A percentile compares a stretch with the other conserved stretches of the same genome.
Evolutionary conservation across 1,139 yeast species (phyloP).

Genomic region (Meyerozyma guilliermondii): DNA sequence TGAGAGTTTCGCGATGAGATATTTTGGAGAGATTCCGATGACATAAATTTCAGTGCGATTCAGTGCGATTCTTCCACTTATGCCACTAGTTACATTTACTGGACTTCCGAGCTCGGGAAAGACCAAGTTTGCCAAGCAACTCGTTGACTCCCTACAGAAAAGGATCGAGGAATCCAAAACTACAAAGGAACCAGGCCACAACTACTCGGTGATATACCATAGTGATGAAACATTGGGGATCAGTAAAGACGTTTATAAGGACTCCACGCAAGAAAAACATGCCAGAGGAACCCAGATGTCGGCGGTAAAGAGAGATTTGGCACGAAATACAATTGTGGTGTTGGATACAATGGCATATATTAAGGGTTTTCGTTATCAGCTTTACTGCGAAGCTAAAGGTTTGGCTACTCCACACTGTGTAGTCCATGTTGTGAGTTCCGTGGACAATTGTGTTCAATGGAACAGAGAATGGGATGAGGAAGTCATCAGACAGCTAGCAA

Average conservation of each 20-base stretch:
- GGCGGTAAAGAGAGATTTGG: conserved; percentile 78
- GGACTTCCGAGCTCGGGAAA: conserved; percentile 90
- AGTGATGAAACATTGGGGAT: conserved; percentile 78
- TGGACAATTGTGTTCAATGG: conserved; percentile 59
- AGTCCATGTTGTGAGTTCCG: conserved; percentile 69
- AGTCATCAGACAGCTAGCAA: conserved; percentile 61
- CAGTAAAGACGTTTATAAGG: conserved; percentile 58
- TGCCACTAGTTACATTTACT: conserved; percentile 83
- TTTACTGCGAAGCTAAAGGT: conserved; percentile 90
- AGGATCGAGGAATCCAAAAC: conserved; percentile 38
- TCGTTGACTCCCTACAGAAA: conserved; percentile 42
- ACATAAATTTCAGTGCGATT: no score
- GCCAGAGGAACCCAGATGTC: conserved; percentile 83
- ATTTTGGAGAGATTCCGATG: no score
- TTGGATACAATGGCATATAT: conserved; percentile 86
- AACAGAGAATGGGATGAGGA: conserved; percentile 69
- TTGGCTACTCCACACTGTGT: conserved; percentile 79
- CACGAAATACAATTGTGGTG: conserved; percentile 67
- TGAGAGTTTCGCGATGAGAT: conserved; percentile 6
- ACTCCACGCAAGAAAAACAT: conserved; percentile 69
- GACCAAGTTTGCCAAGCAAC: conserved; percentile 61
- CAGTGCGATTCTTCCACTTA: conserved; percentile 16
- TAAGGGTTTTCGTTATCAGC: conserved; percentile 91
- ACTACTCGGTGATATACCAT: conserved; percentile 60
- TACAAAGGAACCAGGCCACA: conserved; percentile 42